These are phyloP conservation scores for Torulaspora quercuum DNA, from an alignment of 805 yeast genomes.

Conservation along the genomic window DNA sequence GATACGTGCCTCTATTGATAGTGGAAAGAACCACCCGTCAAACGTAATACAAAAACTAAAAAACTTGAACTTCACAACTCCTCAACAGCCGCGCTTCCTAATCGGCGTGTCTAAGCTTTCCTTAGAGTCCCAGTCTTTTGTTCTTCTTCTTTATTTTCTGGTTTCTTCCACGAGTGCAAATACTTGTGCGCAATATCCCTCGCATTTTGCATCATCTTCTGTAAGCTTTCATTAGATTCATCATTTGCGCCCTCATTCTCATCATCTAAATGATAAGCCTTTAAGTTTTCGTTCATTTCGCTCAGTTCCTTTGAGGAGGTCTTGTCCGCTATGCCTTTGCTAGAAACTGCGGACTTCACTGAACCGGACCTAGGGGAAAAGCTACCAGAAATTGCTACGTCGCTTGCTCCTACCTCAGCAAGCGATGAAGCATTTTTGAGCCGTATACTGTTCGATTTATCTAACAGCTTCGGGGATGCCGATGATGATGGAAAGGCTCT, in stretches of 20 bases:
- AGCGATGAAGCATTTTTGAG: slow-evolving; percentile 20
- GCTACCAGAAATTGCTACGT: slow-evolving; percentile 48
- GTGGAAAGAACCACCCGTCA: not conserved
- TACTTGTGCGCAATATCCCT: slow-evolving; percentile 26
- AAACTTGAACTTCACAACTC: too few species aligned
- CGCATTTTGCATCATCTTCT: slow-evolving; percentile 27
- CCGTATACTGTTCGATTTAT: slow-evolving; percentile 13
- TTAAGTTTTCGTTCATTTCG: slow-evolving; percentile 15
- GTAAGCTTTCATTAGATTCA: slow-evolving; percentile 22
- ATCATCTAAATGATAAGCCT: slow-evolving; percentile 16
- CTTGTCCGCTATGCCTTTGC: slow-evolving; percentile 18
- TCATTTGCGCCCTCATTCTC: slow-evolving; percentile 5
- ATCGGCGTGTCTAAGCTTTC: too few species aligned
- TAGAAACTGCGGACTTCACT: slow-evolving; percentile 25
- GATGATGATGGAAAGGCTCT: slow-evolving; percentile 9
- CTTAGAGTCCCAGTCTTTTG: too few species aligned
- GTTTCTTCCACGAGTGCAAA: slow-evolving; percentile 27
- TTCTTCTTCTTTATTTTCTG: slow-evolving; percentile 12
- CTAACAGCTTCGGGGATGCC: slow-evolving; percentile 10
- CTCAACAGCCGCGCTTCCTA: too few species aligned
- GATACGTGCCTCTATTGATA: not conserved
- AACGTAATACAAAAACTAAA: slow-evolving; percentile 3
- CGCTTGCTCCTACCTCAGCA: slow-evolving; percentile 31
- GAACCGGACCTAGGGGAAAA: slow-evolving; percentile 34
- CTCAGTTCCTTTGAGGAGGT: slow-evolving; percentile 9